Evolutionary conservation across 495 filamentous ascomycete species (phyloP), one percentile per base, ranked within the genome.

Genomic region (Echria macrotheca): DNA sequence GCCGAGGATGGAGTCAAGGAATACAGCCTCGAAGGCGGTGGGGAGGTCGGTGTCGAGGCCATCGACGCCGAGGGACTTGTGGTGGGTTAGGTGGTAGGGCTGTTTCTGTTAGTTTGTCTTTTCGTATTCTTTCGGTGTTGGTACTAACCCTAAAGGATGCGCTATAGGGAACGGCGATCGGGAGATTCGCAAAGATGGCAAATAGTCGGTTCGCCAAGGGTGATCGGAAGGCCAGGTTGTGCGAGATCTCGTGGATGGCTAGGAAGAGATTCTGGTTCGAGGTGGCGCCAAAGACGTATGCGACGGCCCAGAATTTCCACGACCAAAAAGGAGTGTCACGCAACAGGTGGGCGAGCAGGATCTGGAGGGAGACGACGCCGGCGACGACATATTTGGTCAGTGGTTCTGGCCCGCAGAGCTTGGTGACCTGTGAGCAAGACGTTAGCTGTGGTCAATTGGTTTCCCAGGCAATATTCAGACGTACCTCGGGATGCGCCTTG

Each of bases 191-290:
- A 60, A 96, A 79, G 46, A 97, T 83, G 33, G 94, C 93, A 53
- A 96, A 72, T 23, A 95, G 58, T 4, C 94, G 72, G 66, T 99
- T 99, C 33, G 80, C 84, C 31, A 83, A 58, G n/a, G 90, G 80
- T 7, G 84, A 90, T 32, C 80, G 77, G 79, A 96, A 97, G 12
- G 93, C 94, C 31, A 99, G 78, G 56, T 97, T 99, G 70, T 99
- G 94, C 17, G 88, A 93, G 65, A 99, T 97, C 69, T 99, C 94
- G 69, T 99, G 94, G 60, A 99, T 99, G 39, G 94, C 90, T 8
- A 99, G 81, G 75, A 99, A 99, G 23, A 96, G 79, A 68, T 99
- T 99, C 75, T 97, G 94, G 77, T 97, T 99, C 31, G 90, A 80
- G 0, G 94, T 99, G 6, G 93, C 94, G 49, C 94, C 94, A 53